Evolutionary conservation across 2,329 filamentous ascomycete genomes (phyloP).

Genomic region (Cytospora piceae): DNA sequence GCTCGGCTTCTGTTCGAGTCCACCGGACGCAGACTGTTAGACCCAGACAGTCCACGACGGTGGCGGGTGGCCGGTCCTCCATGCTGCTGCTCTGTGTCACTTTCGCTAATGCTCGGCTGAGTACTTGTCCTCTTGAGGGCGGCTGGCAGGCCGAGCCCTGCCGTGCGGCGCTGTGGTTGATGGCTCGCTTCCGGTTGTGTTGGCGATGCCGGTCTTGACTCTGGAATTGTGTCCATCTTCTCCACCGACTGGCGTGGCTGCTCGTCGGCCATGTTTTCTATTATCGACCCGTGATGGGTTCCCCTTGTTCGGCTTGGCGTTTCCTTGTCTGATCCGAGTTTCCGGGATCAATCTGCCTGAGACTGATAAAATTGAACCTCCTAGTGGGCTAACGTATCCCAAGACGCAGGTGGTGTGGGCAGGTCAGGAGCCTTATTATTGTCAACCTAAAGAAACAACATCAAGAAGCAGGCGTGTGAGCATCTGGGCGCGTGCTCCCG

Average conservation of each 20-base stretch:
- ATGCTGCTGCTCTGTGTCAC: constrained; percentile 11
- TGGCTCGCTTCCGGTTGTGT: constrained; percentile 25
- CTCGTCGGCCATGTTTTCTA: constrained; percentile 21
- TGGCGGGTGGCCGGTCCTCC: constrained; percentile 11
- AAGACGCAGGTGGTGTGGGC: constrained; percentile 28
- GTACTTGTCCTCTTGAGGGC: constrained; percentile 12
- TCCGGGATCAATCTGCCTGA: constrained; percentile 26
- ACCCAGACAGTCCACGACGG: constrained; percentile 21
- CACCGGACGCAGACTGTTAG: constrained; percentile 23
- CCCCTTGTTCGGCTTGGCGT: constrained; percentile 17
- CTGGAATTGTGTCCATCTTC: constrained; percentile 27
- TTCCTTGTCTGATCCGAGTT: constrained; percentile 24
- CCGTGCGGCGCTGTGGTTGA: constrained; percentile 12
- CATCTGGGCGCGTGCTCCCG: constrained; percentile 4
- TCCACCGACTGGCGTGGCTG: constrained; percentile 19
- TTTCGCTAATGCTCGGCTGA: constrained; percentile 4
- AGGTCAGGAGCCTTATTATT: constrained; percentile 24
- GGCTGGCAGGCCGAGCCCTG: constrained; percentile 16
- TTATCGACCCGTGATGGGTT: constrained; percentile 12
- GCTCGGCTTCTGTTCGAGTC: constrained; percentile 22
- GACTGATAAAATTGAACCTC: constrained; percentile 24
- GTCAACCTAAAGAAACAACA: constrained; percentile 18
- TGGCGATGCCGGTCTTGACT: constrained; percentile 27
- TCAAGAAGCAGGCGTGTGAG: constrained; percentile 12
- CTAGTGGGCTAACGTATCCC: constrained; percentile 24